Conservation (phyloP, 31 red algal species). For the Porphyra umbilicalis region DNA sequence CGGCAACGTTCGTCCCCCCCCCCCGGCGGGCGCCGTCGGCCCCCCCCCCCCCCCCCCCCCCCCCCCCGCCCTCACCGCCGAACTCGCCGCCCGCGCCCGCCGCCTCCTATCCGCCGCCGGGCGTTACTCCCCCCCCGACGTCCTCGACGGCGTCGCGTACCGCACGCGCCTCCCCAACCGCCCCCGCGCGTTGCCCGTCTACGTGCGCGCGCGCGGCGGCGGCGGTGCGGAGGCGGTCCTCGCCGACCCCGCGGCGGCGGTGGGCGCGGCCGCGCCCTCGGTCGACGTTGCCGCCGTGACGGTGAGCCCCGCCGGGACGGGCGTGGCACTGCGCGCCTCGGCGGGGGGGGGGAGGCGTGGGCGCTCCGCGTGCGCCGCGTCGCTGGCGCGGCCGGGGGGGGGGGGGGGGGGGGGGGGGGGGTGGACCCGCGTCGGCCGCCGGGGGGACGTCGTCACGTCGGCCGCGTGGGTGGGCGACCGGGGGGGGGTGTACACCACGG, state of each 20-base stretch:
- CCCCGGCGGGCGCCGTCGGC: too few relatives aligned
- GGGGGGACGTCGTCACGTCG: background rate
- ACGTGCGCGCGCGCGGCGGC: background rate
- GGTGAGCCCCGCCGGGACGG: background rate
- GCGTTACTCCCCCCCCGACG: background rate
- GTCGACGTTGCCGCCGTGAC: background rate
- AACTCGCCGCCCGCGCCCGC: background rate
- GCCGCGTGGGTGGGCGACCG: background rate
- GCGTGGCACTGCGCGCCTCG: background rate
- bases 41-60: background rate
- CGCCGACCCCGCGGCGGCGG: background rate
- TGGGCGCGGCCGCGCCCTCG: background rate
- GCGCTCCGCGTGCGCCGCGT: background rate
- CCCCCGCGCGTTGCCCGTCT: background rate
- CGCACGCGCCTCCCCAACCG: background rate
- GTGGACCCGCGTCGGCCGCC: background rate
- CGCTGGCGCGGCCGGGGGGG: background rate
- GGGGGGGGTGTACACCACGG: background rate
- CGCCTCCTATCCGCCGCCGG: background rate
- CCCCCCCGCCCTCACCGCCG: background rate
- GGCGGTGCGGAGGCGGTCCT: background rate
- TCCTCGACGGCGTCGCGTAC: background rate
- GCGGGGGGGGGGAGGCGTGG: background rate
- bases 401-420: background rate
- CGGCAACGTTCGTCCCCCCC: too few relatives aligned